These are phyloP conservation scores for Epichloe festucae DNA, from an alignment of 2,329 filamentous ascomycete species.

Conservation along the genomic window DNA sequence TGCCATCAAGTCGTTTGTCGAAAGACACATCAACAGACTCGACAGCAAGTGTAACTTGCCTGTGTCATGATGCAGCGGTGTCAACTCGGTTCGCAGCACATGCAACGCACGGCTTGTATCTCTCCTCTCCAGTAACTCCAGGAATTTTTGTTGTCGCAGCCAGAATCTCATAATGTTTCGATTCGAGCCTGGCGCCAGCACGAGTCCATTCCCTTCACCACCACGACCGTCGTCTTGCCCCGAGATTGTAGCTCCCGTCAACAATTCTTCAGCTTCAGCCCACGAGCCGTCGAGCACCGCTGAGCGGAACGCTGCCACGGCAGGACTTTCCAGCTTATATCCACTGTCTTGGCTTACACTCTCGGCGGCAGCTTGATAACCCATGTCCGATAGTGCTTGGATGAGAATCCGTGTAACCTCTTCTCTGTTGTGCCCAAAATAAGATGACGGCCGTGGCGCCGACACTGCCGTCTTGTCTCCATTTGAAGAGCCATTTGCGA, in stretches of 20 bases:
- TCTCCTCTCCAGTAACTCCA: conserved; percentile 71
- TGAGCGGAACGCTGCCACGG: conserved; percentile 72
- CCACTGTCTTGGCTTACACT: conserved; percentile 71
- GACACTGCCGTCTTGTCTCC: conserved; percentile 13
- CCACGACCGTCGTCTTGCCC: conserved; percentile 19
- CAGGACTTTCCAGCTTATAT: conserved; percentile 71
- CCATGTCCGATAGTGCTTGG: conserved; percentile 79
- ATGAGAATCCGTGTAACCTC: conserved; percentile 89
- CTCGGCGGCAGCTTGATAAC: conserved; percentile 66
- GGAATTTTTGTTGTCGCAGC: conserved; percentile 85
- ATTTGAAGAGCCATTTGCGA: conserved; percentile 42
- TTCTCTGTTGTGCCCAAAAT: conserved; percentile 79
- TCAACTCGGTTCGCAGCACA: conserved; percentile 80
- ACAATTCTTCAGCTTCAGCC: conserved; percentile 69
- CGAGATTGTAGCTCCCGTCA: conserved; percentile 41
- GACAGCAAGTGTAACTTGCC: conserved; percentile 70
- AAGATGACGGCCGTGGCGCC: conserved; percentile 26
- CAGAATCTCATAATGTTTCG: conserved; percentile 72
- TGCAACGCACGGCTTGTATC: conserved; percentile 62
- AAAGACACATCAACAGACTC: conserved; percentile 78
- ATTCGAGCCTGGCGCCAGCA: conserved; percentile 64
- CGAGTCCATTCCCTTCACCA: conserved; percentile 43
- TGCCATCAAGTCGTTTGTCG: conserved; percentile 59
- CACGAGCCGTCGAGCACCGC: conserved; percentile 73
- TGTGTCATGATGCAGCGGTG: conserved; percentile 70